A percentile compares a stretch with the other conserved stretches of the same genome.
Evolutionary conservation across 345 rosid genomes (phyloP).

Genomic region (Gossypium raimondii): DNA sequence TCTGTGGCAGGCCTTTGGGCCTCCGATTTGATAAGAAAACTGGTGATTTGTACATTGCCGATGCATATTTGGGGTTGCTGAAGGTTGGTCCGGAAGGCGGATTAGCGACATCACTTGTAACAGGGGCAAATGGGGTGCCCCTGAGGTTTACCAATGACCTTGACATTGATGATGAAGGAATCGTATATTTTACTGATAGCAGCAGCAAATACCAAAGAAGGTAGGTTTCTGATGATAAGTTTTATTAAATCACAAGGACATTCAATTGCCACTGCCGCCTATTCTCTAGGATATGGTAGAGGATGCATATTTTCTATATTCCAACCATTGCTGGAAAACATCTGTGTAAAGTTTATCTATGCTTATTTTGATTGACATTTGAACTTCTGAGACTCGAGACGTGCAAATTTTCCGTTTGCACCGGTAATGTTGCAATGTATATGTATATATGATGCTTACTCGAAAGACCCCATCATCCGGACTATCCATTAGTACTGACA

Average conservation of each 20-base stretch:
- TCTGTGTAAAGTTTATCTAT: background rate
- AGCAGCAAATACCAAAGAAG: constrained; percentile 73
- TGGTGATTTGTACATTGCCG: constrained; percentile 87
- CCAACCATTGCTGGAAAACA: background rate
- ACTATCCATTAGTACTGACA: background rate
- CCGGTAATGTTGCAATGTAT: background rate
- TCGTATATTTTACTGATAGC: constrained; percentile 88
- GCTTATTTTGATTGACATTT: background rate
- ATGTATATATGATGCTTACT: background rate
- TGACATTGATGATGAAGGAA: constrained; percentile 84
- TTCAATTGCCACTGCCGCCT: background rate
- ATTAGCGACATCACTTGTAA: constrained; percentile 59
- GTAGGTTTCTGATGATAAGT: constrained; percentile 26
- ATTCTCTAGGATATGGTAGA: background rate
- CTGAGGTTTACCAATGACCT: constrained; percentile 81
- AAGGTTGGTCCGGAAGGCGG: constrained; percentile 95
- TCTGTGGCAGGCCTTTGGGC: constrained; percentile 93
- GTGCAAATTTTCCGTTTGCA: background rate
- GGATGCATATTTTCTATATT: background rate
- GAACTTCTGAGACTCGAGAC: background rate
- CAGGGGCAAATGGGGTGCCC: constrained; percentile 78
- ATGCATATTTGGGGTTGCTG: constrained; percentile 86
- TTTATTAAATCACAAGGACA: background rate
- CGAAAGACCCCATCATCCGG: background rate
- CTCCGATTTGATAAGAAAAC: constrained; percentile 74